Evolutionary conservation across 2,329 filamentous ascomycete species (phyloP).

Genomic region (Botrytis galanthina): DNA sequence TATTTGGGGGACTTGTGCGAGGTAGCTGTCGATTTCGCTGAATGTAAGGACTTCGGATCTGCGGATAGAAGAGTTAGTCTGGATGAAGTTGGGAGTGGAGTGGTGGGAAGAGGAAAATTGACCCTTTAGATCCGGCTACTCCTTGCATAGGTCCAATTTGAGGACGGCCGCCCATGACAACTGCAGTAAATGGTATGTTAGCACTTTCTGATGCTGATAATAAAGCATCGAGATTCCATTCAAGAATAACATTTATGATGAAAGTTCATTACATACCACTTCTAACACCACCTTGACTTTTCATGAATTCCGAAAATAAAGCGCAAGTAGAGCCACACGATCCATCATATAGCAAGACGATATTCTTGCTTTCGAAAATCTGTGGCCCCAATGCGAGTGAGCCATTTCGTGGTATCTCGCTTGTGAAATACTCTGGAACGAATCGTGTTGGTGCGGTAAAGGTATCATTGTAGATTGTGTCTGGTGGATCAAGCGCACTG

Average conservation of each 20-base stretch:
- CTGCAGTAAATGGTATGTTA: conserved; percentile 32
- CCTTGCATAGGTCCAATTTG: conserved; percentile 53
- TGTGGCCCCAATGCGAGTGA: too few relatives aligned
- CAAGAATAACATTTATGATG: background rate
- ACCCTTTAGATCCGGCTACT: conserved; percentile 60
- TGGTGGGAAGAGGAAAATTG: conserved; percentile 22
- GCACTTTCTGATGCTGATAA: background rate
- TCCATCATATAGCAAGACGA: too few relatives aligned
- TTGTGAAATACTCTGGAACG: too few relatives aligned
- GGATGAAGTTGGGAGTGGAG: conserved; percentile 21
- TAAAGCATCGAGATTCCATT: background rate
- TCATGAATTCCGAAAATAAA: too few relatives aligned
- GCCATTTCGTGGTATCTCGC: too few relatives aligned
- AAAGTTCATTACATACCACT: conserved; percentile 28
- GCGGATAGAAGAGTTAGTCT: conserved; percentile 15
- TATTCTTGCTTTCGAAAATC: too few relatives aligned
- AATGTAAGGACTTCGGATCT: conserved; percentile 3
- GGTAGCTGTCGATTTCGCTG: background rate
- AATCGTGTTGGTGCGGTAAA: too few relatives aligned
- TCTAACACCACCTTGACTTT: too few relatives aligned
- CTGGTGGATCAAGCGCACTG: too few relatives aligned
- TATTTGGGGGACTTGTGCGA: background rate
- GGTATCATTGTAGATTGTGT: too few relatives aligned
- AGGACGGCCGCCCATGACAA: conserved; percentile 59
- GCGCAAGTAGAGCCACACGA: too few relatives aligned